A percentile compares a stretch with the other conserved stretches of the same genome.
Conservation (phyloP, 2,329 filamentous ascomycete genomes). For the Colletotrichum abscissum region DNA sequence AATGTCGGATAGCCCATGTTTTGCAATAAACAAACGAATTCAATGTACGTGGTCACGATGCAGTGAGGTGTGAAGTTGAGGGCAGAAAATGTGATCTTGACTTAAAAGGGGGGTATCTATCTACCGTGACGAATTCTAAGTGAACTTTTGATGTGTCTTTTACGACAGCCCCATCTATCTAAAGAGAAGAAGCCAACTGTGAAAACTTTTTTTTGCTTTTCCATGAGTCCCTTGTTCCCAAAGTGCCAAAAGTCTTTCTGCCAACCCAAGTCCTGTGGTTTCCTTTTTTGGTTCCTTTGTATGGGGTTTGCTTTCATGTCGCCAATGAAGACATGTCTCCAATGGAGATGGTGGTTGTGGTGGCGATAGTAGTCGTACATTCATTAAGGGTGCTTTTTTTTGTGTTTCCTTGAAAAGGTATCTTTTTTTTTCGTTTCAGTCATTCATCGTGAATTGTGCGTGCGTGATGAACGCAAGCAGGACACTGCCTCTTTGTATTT, state of each 20-base stretch:
- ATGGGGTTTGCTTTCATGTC: neutral
- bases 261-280: slow-evolving; percentile 7
- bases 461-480: neutral
- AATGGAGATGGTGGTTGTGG: neutral
- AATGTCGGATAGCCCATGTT: slow-evolving; percentile 19
- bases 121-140: neutral
- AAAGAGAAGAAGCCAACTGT: neutral
- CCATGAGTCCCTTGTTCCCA: neutral
- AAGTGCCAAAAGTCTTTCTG: neutral
- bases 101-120: neutral
- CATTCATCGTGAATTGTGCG: slow-evolving; percentile 1
- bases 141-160: neutral
- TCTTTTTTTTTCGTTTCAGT: slow-evolving; percentile 14
- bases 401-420: neutral
- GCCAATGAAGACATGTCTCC: neutral
- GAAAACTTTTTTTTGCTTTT: neutral
- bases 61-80: neutral
- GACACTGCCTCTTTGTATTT: too few species aligned
- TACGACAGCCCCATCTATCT: neutral
- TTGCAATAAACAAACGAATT: slow-evolving; percentile 11
- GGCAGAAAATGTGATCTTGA: neutral
- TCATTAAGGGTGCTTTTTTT: slow-evolving; percentile 18
- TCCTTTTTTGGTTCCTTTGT: neutral
- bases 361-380: slow-evolving; percentile 16
- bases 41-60: neutral